Base-by-base conservation (phyloP, 495 filamentous ascomycete species). In the Daldinia childiae region DNA sequence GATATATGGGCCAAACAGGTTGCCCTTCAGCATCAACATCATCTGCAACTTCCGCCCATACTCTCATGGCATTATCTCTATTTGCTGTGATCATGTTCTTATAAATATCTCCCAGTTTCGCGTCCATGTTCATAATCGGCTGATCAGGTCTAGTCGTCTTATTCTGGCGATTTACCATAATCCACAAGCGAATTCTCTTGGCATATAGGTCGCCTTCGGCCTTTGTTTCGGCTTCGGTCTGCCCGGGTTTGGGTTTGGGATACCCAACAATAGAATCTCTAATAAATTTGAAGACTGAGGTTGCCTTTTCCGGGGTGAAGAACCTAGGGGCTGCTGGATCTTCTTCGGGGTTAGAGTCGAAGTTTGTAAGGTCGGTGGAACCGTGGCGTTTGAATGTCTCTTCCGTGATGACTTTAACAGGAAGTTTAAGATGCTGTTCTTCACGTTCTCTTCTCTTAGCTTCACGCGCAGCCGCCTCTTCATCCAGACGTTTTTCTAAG, bases 81-180 rank as follows among this genome's bases (percentile, higher is more conserved):
- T 78, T 79, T 17, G 90, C 93, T 0, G 82, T 79, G 0, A 80
- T 75, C 64, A 87, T 75, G 86, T 92, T 73, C 79, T 85, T 69
- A 87, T 88, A 63, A 0, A 91, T 91, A 50, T 96, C 92, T 74
- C 97, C 95, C 15, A 98, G 82, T 6, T 90, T 92, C 80, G 93
- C 91, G n/a, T 89, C 84, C 2, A 87, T 81, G 62, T 95, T 92
- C 66, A 85, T 85, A 55, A 98, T 87, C 4, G 94, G 92, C 54
- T 91, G 88, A 76, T 99, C 95, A 0, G 96, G 95, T 27, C 95
- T 87, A 48, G 91, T 90, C 0, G 95, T 98, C 82, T 97, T 97
- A 77, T 99, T 99, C 75, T 99, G 95, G 9, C 95, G 92, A 74
- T 97, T 98, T 0, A 99, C 96, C 93, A 99, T 97, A 41, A 92